Percentiles rank a stretch among this genome's conserved stretches.
These are phyloP conservation scores for Pleoardoris graminearum DNA, from an alignment of 2,329 filamentous ascomycete genomes.

Conservation along the genomic window DNA sequence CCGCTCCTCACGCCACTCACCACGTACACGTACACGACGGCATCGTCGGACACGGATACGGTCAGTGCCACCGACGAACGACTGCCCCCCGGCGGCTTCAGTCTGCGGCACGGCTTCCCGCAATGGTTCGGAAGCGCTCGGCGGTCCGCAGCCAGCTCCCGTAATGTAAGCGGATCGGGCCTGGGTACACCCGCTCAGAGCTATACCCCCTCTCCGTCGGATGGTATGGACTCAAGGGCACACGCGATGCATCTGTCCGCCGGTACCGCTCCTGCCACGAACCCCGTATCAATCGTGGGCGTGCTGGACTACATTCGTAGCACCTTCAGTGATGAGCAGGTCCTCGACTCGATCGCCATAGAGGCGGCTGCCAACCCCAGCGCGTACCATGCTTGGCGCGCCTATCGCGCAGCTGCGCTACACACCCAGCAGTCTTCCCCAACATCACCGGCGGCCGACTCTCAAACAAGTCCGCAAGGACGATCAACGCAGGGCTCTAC, in stretches of 20 bases:
- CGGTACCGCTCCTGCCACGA: slow-evolving; percentile 9
- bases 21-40: slow-evolving; percentile 90
- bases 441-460: slow-evolving; percentile 32
- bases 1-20: slow-evolving; percentile 89
- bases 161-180: slow-evolving; percentile 38
- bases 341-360: slow-evolving; percentile 78
- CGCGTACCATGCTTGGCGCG: slow-evolving; percentile 92
- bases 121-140: slow-evolving; percentile 71
- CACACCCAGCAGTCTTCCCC: slow-evolving; percentile 26
- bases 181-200: slow-evolving; percentile 23
- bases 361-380: slow-evolving; percentile 85
- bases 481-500: slow-evolving; percentile 23
- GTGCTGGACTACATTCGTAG: slow-evolving; percentile 80
- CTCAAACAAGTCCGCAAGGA: slow-evolving; percentile 12
- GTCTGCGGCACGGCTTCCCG: slow-evolving; percentile 86
- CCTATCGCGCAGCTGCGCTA: slow-evolving; percentile 60
- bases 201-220: slow-evolving; percentile 22
- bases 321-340: slow-evolving; percentile 74
- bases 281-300: slow-evolving; percentile 49
- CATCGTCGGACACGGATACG: slow-evolving; percentile 70
- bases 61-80: slow-evolving; percentile 81
- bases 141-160: slow-evolving; percentile 35
- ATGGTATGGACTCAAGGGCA: slow-evolving; percentile 12
- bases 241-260: slow-evolving; percentile 12
- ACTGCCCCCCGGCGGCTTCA: slow-evolving; percentile 86